Conservation (phyloP, 306 rosid genomes). For the Cicer arietinum region DNA sequence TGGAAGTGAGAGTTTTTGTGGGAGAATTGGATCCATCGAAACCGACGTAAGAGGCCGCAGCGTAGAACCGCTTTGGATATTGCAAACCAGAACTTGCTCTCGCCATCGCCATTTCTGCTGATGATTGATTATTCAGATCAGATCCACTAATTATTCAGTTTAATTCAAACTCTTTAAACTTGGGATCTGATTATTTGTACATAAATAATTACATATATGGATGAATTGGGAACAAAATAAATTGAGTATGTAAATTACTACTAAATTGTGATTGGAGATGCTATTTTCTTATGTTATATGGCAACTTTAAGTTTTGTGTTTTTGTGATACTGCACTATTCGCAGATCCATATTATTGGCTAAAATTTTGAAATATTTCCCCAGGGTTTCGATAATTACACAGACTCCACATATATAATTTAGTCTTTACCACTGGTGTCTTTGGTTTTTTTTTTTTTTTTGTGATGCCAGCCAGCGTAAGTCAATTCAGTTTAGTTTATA, state of each 20-base stretch:
- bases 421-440: neutral
- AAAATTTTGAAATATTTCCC: neutral
- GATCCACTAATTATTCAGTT: neutral
- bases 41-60: constrained; percentile 88
- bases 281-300: no score
- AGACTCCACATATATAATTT: neutral
- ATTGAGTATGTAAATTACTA: no score
- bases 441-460: neutral
- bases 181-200: neutral
- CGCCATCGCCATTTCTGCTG: constrained; percentile 59
- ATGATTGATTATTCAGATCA: constrained; percentile 28
- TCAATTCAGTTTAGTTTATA: neutral
- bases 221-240: no score
- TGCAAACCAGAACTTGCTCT: constrained; percentile 82
- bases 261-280: no score
- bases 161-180: neutral
- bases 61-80: constrained; percentile 92
- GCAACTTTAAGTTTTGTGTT: no score
- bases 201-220: no score
- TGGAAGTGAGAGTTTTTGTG: constrained; percentile 78
- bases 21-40: constrained; percentile 88
- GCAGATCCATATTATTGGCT: neutral
- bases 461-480: neutral
- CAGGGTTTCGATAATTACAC: neutral
- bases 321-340: neutral